Base-by-base conservation (phyloP, 306 rosid genomes). In the Medicago truncatula region DNA sequence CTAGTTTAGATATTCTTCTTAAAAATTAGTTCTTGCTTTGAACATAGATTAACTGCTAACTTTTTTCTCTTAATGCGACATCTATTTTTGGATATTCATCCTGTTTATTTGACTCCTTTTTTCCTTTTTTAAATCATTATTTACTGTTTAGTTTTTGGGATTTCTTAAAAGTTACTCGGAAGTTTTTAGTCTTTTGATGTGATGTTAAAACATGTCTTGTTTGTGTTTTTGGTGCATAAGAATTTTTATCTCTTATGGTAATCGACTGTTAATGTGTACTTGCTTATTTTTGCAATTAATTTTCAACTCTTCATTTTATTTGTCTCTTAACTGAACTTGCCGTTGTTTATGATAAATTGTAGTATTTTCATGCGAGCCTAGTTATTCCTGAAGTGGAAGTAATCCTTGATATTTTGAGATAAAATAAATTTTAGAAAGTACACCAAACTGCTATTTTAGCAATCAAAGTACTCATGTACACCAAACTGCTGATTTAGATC, bases 1-100 rank as follows among this genome's bases (percentile, higher is more conserved):
- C 72, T 6, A 18, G 67, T 57, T 75, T 40, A 50, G 61, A 57
- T 38, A 58, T 80, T 76, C 53, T 80, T 72, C 52, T 65, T 46
- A 44, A 40, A 20, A 25, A 63, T 44, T 58, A 56, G 39, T 64
- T 49, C 50, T 44, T 21, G 11, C 36, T 31, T 28, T 12, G 18
- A 50, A 18, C 41, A 63, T 36, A 58, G 56, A 23, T 72, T 1
- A 39, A 20, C 15, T 71, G 75, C 62, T 65, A 63, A 34, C 39
- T 41, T 36, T 46, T 61, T 25, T 47, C 52, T 17, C 17, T 49
- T 66, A 15, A 18, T 18, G 50, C 57, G 81, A 64, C 34, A 25
- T 54, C 58, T 71, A 52, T 14, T 70, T 39, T 64, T 61, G 73
- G 64, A 28, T 54, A 69, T 44, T 54, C 67, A 17, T 64, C 59